Evolutionary conservation across 1,284 basidiomycete genomes (phyloP).

Genomic region (Mycena citricolor): DNA sequence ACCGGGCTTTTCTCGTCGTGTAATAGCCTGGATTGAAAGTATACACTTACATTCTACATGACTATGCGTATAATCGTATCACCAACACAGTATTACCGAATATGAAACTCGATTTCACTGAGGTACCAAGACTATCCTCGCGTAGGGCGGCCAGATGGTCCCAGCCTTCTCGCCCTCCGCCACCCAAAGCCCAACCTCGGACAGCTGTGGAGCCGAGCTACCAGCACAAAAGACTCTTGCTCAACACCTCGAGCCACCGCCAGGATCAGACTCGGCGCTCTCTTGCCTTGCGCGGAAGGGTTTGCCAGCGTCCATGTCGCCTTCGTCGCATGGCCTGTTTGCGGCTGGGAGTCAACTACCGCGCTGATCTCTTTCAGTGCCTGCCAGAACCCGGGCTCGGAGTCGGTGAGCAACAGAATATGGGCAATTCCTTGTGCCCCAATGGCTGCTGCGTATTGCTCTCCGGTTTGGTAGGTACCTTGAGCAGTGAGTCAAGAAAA

Average conservation of each 20-base stretch:
- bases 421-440: slow-evolving; percentile 16
- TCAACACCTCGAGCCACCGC: slow-evolving; percentile 33
- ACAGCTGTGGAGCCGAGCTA: slow-evolving; percentile 39
- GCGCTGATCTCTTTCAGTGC: slow-evolving; percentile 11
- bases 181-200: slow-evolving; percentile 51
- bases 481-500: no score
- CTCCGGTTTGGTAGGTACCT: slow-evolving; percentile 16
- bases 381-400: slow-evolving; percentile 3
- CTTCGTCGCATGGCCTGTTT: slow-evolving; percentile 12
- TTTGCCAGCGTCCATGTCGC: slow-evolving; percentile 40
- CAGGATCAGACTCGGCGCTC: slow-evolving; percentile 37
- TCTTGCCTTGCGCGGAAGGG: slow-evolving; percentile 26
- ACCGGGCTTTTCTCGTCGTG: slow-evolving; percentile 26
- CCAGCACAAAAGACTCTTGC: slow-evolving; percentile 37
- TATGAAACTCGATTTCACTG: no score
- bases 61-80: no score
- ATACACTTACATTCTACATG: no score
- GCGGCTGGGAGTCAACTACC: slow-evolving; percentile 7
- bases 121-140: slow-evolving; percentile 44
- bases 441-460: slow-evolving; percentile 11
- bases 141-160: slow-evolving; percentile 42
- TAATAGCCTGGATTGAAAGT: no score
- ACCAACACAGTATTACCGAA: no score
- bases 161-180: slow-evolving; percentile 29
- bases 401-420: slow-evolving; percentile 11